Conservation (phyloP, 805 yeast species). For the Yamadazyma insecticola region DNA sequence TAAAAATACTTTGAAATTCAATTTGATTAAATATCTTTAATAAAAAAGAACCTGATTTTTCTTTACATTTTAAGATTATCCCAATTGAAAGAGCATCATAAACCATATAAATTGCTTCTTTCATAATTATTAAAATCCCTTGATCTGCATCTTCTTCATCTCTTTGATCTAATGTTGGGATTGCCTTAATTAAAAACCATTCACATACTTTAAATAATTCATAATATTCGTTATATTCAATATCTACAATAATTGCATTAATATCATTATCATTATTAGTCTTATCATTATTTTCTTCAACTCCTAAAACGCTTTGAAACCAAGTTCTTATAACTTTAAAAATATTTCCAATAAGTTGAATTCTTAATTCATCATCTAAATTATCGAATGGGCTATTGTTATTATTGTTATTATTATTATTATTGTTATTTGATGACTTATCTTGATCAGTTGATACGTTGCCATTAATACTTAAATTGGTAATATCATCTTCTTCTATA, state of each 20-base stretch:
- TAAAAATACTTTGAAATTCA: slow-evolving; percentile 4
- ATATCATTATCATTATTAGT: slow-evolving; percentile 7
- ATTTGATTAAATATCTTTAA: neutral
- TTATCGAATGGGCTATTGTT: slow-evolving; percentile 4
- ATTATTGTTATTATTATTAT: neutral
- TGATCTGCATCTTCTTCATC: slow-evolving; percentile 8
- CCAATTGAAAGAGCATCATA: slow-evolving; percentile 20
- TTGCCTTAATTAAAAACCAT: slow-evolving; percentile 9
- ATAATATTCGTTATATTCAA: slow-evolving; percentile 2
- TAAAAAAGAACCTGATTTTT: neutral
- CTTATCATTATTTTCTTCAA: too few species aligned
- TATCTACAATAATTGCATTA: neutral
- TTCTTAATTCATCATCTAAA: slow-evolving; percentile 17
- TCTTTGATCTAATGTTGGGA: slow-evolving; percentile 8
- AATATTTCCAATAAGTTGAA: slow-evolving; percentile 20
- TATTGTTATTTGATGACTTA: too few species aligned
- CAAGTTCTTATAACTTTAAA: slow-evolving; percentile 17
- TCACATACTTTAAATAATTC: slow-evolving; percentile 6
- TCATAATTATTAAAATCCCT: slow-evolving; percentile 15
- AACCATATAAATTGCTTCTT: slow-evolving; percentile 22
- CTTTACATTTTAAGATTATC: too few species aligned
- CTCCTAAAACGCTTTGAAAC: slow-evolving; percentile 2
- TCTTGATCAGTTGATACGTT: too few species aligned
- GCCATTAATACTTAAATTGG: slow-evolving; percentile 5
- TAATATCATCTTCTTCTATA: slow-evolving; percentile 11